Conservation (phyloP, 257 asterid genomes). For the Salvia splendens region DNA sequence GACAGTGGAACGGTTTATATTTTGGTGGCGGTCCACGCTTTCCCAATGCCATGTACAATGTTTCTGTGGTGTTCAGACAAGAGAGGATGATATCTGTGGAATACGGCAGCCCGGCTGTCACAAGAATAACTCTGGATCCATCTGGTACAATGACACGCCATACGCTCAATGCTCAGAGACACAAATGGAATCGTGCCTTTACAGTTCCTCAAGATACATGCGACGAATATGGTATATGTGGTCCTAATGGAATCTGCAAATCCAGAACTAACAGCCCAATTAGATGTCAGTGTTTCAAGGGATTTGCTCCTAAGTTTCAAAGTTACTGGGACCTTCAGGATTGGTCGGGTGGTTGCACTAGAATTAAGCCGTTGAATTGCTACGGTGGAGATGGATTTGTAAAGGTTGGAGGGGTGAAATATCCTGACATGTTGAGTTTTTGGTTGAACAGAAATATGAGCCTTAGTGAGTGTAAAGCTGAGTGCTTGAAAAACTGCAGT, state of each 20-base stretch:
- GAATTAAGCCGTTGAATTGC: slow-evolving; percentile 25
- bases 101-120: not conserved
- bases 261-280: not conserved
- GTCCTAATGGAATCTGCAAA: not conserved
- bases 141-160: not conserved
- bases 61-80: not conserved
- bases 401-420: too few relatives aligned
- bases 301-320: not conserved
- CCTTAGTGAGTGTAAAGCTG: too few relatives aligned
- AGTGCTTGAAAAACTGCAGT: slow-evolving; percentile 6
- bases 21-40: not conserved
- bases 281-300: slow-evolving; percentile 10
- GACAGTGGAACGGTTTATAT: not conserved
- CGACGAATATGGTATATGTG: slow-evolving; percentile 12
- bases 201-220: not conserved
- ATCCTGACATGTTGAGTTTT: too few relatives aligned
- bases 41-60: not conserved
- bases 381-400: slow-evolving; percentile 15
- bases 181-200: not conserved
- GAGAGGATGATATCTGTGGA: not conserved
- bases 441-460: too few relatives aligned
- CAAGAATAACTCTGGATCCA: not conserved
- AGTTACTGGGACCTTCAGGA: slow-evolving; percentile 19
- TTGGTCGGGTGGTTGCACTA: slow-evolving; percentile 35
- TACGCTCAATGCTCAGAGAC: not conserved